Evolutionary conservation across 2,329 filamentous ascomycete genomes (phyloP).

Genomic region (Microsporum audouinii): DNA sequence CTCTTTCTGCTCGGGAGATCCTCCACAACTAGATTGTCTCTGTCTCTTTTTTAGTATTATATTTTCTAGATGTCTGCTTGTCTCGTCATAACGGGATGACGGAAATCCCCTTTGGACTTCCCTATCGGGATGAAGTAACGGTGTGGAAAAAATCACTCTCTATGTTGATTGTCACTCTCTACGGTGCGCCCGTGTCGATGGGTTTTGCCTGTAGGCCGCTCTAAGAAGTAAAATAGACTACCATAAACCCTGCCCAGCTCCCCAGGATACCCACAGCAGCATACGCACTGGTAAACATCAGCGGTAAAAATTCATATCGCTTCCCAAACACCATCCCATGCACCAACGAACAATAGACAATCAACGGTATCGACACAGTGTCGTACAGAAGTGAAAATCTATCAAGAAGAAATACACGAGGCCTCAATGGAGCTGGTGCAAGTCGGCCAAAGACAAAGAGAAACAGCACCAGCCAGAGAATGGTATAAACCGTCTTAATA

Average conservation of each 20-base stretch:
- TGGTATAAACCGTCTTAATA: conserved; percentile 83
- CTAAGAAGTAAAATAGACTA: conserved; percentile 66
- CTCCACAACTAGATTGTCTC: conserved; percentile 19
- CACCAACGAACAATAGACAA: conserved; percentile 74
- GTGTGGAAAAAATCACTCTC: not conserved
- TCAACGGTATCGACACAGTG: conserved; percentile 74
- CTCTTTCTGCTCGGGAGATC: conserved; percentile 50
- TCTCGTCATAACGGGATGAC: not conserved
- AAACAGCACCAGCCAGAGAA: conserved; percentile 82
- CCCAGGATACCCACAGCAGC: conserved; percentile 87
- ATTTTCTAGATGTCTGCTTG: not conserved
- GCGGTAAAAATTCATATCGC: conserved; percentile 74
- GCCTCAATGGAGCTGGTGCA: conserved; percentile 66
- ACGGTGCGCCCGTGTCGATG: no score
- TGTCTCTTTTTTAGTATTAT: conserved; percentile 5
- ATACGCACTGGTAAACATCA: conserved; percentile 97
- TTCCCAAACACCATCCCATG: conserved; percentile 72
- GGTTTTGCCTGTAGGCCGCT: not conserved
- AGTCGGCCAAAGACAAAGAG: conserved; percentile 76
- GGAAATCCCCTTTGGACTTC: not conserved
- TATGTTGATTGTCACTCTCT: not conserved
- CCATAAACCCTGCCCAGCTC: conserved; percentile 89
- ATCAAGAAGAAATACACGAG: conserved; percentile 82
- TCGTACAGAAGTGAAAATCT: conserved; percentile 85
- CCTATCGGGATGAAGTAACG: not conserved